Conservation (phyloP, 2,329 filamentous ascomycete genomes). For the Aspergillus bombycis region DNA sequence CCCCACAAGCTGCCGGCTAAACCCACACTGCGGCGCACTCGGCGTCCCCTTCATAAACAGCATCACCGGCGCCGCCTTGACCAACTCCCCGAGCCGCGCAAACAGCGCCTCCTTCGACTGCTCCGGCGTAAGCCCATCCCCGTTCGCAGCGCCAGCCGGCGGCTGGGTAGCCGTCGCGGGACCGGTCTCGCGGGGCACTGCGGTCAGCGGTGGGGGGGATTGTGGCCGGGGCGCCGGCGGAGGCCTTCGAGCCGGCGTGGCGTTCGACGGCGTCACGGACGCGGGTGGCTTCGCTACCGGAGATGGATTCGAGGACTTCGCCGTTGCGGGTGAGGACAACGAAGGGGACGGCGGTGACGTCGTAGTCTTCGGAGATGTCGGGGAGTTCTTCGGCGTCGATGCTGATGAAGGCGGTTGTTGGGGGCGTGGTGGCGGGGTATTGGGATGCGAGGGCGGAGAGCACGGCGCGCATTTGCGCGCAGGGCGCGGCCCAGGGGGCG, state of each 20-base stretch:
- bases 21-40: slow-evolving; percentile 84
- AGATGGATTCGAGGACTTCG: slow-evolving; percentile 79
- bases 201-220: slow-evolving; percentile 44
- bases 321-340: slow-evolving; percentile 79
- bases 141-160: slow-evolving; percentile 27
- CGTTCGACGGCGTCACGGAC: slow-evolving; percentile 84
- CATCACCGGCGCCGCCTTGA: slow-evolving; percentile 97
- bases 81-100: slow-evolving; percentile 77
- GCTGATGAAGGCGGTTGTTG: slow-evolving; percentile 77
- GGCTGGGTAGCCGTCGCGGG: slow-evolving; percentile 35
- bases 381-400: slow-evolving; percentile 94
- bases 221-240: slow-evolving; percentile 36
- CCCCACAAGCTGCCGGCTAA: slow-evolving; percentile 85
- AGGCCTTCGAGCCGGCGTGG: slow-evolving; percentile 60
- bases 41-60: slow-evolving; percentile 99
- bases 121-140: slow-evolving; percentile 39
- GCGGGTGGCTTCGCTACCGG: slow-evolving; percentile 84
- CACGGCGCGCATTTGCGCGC: slow-evolving; percentile 89
- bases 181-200: slow-evolving; percentile 41
- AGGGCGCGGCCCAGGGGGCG: slow-evolving; percentile 94
- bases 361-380: slow-evolving; percentile 88
- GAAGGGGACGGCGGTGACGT: slow-evolving; percentile 92
- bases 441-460: slow-evolving; percentile 83
- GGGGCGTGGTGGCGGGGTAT: slow-evolving; percentile 71
- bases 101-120: slow-evolving; percentile 82